These are phyloP conservation scores for Ceratocystis diversiconidia DNA, from an alignment of 2,329 filamentous ascomycete species.

Conservation along the genomic window DNA sequence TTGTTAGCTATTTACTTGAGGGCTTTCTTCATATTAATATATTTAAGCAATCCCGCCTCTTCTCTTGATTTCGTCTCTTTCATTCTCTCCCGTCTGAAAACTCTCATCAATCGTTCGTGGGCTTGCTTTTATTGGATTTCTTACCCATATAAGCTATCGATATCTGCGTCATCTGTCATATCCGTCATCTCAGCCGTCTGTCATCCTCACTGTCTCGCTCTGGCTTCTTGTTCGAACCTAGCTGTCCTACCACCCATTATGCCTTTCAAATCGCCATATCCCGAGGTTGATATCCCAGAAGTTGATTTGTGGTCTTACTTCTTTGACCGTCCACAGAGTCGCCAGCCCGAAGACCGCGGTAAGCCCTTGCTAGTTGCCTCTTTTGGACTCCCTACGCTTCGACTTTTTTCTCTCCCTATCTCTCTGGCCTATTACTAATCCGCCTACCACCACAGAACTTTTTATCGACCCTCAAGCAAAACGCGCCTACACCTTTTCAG, in stretches of 20 bases:
- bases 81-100: too few relatives aligned
- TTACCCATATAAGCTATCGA: too few relatives aligned
- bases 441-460: constrained; percentile 42
- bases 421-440: background rate
- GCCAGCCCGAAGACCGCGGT: constrained; percentile 63
- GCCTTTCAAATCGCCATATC: constrained; percentile 55
- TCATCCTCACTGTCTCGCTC: background rate
- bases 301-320: constrained; percentile 67
- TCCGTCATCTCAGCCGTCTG: background rate
- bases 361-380: constrained; percentile 17
- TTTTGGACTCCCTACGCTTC: background rate
- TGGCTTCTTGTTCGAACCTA: background rate
- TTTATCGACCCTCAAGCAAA: constrained; percentile 61
- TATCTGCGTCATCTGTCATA: too few relatives aligned
- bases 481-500: constrained; percentile 52
- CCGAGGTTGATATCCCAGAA: constrained; percentile 53
- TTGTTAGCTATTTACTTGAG: too few relatives aligned
- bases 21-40: background rate
- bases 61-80: too few relatives aligned
- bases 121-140: too few relatives aligned
- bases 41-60: too few relatives aligned
- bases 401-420: background rate
- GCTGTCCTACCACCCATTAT: constrained; percentile 31
- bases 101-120: too few relatives aligned
- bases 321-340: constrained; percentile 52